phyloP scores from a whole-genome alignment of 306 rosid genomes.

The Trichosanthes truncata region DNA sequence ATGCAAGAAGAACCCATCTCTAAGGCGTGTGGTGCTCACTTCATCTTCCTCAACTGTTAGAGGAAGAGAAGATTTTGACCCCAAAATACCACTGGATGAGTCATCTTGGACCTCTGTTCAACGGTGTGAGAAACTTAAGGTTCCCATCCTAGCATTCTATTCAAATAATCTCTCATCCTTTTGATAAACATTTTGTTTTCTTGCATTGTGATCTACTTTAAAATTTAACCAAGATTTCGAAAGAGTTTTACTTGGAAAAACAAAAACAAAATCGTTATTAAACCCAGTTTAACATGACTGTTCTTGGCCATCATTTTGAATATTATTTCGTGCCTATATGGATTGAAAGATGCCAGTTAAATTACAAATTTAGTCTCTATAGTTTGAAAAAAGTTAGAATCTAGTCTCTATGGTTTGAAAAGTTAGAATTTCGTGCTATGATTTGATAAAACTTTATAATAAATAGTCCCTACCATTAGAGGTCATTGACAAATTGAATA shows the following conservation, averaged over 20 bases:
- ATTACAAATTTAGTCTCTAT: too few species aligned
- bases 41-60: conserved; percentile 77
- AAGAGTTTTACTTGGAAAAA: neutral
- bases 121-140: conserved; percentile 50
- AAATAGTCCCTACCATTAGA: too few species aligned
- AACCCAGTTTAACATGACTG: neutral
- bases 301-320: neutral
- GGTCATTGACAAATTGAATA: too few species aligned
- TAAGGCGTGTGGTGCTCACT: conserved; percentile 62
- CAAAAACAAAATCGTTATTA: neutral
- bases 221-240: neutral
- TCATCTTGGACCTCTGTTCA: conserved; percentile 66
- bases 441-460: too few species aligned
- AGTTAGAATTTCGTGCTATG: too few species aligned
- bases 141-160: neutral
- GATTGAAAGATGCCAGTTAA: neutral
- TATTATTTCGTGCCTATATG: neutral
- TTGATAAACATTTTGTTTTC: neutral
- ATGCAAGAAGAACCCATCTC: conserved; percentile 45
- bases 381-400: too few species aligned
- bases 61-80: conserved; percentile 46
- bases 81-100: conserved; percentile 52
- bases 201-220: neutral
- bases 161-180: neutral
- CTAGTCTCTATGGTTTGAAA: too few species aligned